These are phyloP conservation scores for Plenodomus tracheiphilus DNA, from an alignment of 2,329 filamentous ascomycete genomes.

Conservation along the genomic window DNA sequence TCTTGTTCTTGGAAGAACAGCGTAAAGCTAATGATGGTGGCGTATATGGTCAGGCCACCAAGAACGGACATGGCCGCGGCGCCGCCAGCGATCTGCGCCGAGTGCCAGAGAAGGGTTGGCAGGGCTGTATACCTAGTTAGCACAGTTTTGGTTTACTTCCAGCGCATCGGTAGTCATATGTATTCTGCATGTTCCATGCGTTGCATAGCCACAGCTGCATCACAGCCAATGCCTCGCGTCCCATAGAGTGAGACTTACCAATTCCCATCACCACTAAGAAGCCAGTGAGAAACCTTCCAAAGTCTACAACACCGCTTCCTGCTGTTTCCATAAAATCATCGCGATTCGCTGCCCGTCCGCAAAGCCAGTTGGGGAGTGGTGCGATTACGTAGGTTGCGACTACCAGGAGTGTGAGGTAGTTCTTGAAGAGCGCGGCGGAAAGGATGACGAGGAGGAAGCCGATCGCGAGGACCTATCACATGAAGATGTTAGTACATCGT, in stretches of 20 bases:
- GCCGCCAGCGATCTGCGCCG: conserved; percentile 75
- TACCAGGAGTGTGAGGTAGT: conserved; percentile 93
- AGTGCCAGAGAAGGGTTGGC: conserved; percentile 85
- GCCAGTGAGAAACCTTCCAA: conserved; percentile 91
- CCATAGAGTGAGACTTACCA: conserved; percentile 62
- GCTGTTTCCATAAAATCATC: conserved; percentile 94
- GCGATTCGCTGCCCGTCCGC: conserved; percentile 80
- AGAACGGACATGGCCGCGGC: conserved; percentile 96
- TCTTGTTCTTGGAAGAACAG: conserved; percentile 99
- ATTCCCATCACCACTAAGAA: conserved; percentile 98
- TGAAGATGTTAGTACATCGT: conserved; percentile 4
- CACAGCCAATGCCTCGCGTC: background rate
- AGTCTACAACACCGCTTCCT: conserved; percentile 83
- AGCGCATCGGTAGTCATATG: background rate
- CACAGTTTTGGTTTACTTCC: background rate
- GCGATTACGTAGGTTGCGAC: conserved; percentile 94
- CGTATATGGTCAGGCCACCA: conserved; percentile 92
- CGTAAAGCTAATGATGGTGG: conserved; percentile 95
- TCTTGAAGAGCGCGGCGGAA: conserved; percentile 90
- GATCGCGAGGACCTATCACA: conserved; percentile 78
- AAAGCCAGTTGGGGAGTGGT: conserved; percentile 96
- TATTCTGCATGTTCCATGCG: background rate
- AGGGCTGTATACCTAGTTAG: conserved; percentile 63
- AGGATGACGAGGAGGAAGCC: conserved; percentile 99
- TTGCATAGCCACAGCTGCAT: background rate